These are phyloP conservation scores for Escovopsis sp. DNA, from an alignment of 2,329 filamentous ascomycete genomes.

Conservation along the genomic window DNA sequence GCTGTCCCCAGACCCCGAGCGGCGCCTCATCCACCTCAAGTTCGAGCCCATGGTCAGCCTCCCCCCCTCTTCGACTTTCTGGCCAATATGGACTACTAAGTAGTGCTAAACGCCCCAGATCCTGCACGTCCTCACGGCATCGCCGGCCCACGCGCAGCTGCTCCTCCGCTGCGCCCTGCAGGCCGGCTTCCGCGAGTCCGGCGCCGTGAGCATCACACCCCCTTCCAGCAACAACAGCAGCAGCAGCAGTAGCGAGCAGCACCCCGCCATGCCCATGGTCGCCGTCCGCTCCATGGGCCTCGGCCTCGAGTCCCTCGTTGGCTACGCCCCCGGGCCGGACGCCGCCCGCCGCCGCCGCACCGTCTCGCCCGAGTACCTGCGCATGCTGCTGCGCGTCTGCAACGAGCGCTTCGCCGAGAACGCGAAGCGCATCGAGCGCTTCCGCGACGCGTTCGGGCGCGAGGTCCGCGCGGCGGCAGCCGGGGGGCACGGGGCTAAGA, in stretches of 20 bases:
- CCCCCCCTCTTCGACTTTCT: neutral
- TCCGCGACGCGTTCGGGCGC: slow-evolving; percentile 33
- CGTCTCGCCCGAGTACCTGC: slow-evolving; percentile 54
- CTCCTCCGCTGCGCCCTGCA: slow-evolving; percentile 62
- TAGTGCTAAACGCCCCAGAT: slow-evolving; percentile 43
- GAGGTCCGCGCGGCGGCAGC: slow-evolving; percentile 8
- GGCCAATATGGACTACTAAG: neutral
- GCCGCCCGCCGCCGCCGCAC: slow-evolving; percentile 29
- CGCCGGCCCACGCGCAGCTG: slow-evolving; percentile 56
- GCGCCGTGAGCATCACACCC: slow-evolving; percentile 52
- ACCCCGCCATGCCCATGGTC: slow-evolving; percentile 49
- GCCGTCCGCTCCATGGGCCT: slow-evolving; percentile 75
- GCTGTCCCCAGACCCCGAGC: slow-evolving; percentile 8
- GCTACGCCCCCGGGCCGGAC: slow-evolving; percentile 25
- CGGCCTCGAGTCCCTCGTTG: slow-evolving; percentile 68
- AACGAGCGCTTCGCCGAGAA: slow-evolving; percentile 66
- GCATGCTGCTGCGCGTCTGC: slow-evolving; percentile 50
- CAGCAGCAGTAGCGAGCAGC: slow-evolving; percentile 17
- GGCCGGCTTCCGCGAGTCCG: slow-evolving; percentile 82
- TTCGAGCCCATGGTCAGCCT: slow-evolving; percentile 84
- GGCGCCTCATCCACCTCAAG: slow-evolving; percentile 63
- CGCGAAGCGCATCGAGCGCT: slow-evolving; percentile 49
- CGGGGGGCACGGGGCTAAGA: slow-evolving; percentile 10
- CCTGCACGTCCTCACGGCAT: slow-evolving; percentile 71
- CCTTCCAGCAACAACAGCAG: slow-evolving; percentile 19